Percentiles rank a stretch among this genome's conserved stretches.
phyloP scores from a whole-genome alignment of 1,284 basidiomycete species.

The Golubevia pallescens region DNA sequence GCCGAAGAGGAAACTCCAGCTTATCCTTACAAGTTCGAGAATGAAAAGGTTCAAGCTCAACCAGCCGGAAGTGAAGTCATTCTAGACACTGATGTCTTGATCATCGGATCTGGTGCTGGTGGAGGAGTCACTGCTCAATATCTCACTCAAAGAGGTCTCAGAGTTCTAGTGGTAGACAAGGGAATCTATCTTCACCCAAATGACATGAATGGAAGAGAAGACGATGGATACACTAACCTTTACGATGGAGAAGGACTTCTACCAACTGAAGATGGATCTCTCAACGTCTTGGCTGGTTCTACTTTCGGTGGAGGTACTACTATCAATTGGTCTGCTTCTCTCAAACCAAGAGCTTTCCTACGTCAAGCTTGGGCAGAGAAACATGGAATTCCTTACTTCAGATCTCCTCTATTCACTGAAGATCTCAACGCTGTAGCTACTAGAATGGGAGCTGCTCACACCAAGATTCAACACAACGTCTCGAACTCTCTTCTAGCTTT shows the following conservation, averaged over 20 bases:
- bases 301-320: constrained; percentile 67
- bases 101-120: constrained; percentile 67
- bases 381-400: constrained; percentile 64
- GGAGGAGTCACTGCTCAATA: constrained; percentile 64
- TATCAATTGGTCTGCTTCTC: constrained; percentile 68
- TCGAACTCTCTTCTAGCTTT: constrained; percentile 63
- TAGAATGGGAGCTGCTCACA: constrained; percentile 65
- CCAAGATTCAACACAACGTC: constrained; percentile 63
- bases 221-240: constrained; percentile 61
- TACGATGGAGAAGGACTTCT: constrained; percentile 66
- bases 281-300: constrained; percentile 65
- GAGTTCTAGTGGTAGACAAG: constrained; percentile 67
- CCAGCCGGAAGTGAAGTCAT: constrained; percentile 34
- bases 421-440: constrained; percentile 64
- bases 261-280: constrained; percentile 63
- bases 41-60: constrained; percentile 39
- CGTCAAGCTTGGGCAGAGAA: constrained; percentile 65
- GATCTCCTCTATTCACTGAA: constrained; percentile 57
- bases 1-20: constrained; percentile 16
- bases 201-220: constrained; percentile 59
- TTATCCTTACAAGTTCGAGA: constrained; percentile 53
- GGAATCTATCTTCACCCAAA: constrained; percentile 64
- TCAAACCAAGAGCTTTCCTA: constrained; percentile 65
- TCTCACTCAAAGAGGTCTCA: constrained; percentile 61
- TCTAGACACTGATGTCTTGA: constrained; percentile 54